Evolutionary conservation across 2,329 filamentous ascomycete genomes (phyloP).

Genomic region (Gnomoniopsis sp.): DNA sequence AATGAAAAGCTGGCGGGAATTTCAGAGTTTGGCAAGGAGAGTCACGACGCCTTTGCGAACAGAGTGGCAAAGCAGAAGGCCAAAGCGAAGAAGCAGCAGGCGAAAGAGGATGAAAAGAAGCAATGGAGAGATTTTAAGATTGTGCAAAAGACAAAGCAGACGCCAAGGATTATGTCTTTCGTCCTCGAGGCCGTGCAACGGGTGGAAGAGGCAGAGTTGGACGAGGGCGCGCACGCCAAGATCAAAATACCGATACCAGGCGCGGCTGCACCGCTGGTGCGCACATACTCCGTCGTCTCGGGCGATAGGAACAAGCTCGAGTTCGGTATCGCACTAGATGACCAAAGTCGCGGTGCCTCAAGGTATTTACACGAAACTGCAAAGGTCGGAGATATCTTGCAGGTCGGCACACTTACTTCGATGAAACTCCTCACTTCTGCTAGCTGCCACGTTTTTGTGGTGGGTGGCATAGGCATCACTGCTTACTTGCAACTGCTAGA

Average conservation of each 20-base stretch:
- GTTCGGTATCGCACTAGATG: constrained; percentile 56
- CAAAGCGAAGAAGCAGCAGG: constrained; percentile 21
- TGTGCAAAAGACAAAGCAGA: constrained; percentile 48
- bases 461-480: constrained; percentile 63
- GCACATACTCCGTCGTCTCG: constrained; percentile 59
- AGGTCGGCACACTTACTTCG: constrained; percentile 49
- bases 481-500: constrained; percentile 55
- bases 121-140: constrained; percentile 46
- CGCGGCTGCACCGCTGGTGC: constrained; percentile 47
- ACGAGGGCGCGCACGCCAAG: constrained; percentile 51
- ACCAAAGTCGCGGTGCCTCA: constrained; percentile 57
- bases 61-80: constrained; percentile 45
- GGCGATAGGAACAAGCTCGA: constrained; percentile 49
- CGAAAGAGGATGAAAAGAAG: constrained; percentile 22
- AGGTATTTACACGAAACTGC: constrained; percentile 50
- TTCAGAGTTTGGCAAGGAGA: constrained; percentile 47
- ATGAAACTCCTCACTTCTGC: constrained; percentile 43
- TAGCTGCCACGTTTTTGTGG: constrained; percentile 60
- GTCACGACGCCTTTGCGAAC: constrained; percentile 42
- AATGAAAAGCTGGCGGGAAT: constrained; percentile 50
- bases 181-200: constrained; percentile 44
- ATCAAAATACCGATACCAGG: constrained; percentile 39
- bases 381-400: constrained; percentile 45
- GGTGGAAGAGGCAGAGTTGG: constrained; percentile 28
- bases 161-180: constrained; percentile 47